These are phyloP conservation scores for Hypsizygus marmoreus DNA, from an alignment of 768 basidiomycete genomes.

Conservation along the genomic window DNA sequence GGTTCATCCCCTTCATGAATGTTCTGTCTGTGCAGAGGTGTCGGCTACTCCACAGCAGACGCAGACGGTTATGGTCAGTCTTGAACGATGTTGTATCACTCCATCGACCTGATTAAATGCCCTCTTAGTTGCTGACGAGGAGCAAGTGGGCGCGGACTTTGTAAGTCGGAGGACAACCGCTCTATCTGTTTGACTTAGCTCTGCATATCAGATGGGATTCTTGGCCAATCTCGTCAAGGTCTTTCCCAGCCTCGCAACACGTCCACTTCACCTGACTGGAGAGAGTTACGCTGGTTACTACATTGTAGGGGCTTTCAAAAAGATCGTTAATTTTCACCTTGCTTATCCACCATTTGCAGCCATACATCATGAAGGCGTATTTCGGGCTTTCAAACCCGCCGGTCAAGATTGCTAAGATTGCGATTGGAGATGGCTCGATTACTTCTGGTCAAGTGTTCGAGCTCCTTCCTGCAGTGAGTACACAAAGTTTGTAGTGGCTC, in stretches of 20 bases:
- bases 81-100: not conserved
- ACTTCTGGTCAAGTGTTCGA: constrained; percentile 51
- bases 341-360: constrained; percentile 37
- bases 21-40: constrained; percentile 40
- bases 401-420: constrained; percentile 66
- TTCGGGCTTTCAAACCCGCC: constrained; percentile 65
- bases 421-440: constrained; percentile 70
- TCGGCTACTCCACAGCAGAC: constrained; percentile 68
- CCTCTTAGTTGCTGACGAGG: constrained; percentile 54
- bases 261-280: constrained; percentile 69
- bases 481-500: not conserved
- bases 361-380: constrained; percentile 75
- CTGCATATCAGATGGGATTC: constrained; percentile 61
- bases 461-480: constrained; percentile 55
- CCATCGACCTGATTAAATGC: constrained; percentile 2
- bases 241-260: constrained; percentile 66
- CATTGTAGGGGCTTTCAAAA: constrained; percentile 45
- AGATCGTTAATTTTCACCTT: not conserved
- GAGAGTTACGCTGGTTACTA: constrained; percentile 79
- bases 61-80: constrained; percentile 56
- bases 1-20: constrained; percentile 1
- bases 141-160: constrained; percentile 63
- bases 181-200: constrained; percentile 2
- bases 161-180: constrained; percentile 31
- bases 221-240: constrained; percentile 71